Evolutionary conservation across 345 rosid genomes (phyloP).

Genomic region (Dipteronia sinensis): DNA sequence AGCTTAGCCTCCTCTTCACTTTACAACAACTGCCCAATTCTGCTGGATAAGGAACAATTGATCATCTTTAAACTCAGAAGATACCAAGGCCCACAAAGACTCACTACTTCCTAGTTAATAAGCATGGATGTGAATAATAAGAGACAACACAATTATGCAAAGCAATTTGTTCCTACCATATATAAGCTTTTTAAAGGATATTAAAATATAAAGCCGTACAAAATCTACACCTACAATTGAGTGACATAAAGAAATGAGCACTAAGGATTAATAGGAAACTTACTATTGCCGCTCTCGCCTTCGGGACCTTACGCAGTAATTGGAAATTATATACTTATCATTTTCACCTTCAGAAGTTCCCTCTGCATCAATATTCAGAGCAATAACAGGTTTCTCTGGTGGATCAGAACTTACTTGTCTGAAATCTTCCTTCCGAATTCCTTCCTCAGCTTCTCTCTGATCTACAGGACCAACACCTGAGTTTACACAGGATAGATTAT

Average conservation of each 20-base stretch:
- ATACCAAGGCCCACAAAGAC: neutral
- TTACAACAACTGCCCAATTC: neutral
- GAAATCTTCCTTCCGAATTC: conserved; percentile 28
- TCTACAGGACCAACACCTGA: conserved; percentile 6
- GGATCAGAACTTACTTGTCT: conserved; percentile 17
- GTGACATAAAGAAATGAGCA: neutral
- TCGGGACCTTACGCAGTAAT: conserved; percentile 20
- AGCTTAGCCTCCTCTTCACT: neutral
- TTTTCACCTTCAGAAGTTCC: conserved; percentile 24
- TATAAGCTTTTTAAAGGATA: neutral
- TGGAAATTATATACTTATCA: conserved; percentile 31
- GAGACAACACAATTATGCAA: neutral
- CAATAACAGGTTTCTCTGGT: conserved; percentile 22
- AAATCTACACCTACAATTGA: neutral
- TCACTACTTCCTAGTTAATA: neutral
- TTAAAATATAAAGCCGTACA: neutral
- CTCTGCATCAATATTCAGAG: conserved; percentile 23
- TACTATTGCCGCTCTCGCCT: conserved; percentile 25
- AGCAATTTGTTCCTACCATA: no score
- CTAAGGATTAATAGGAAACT: conserved; percentile 14
- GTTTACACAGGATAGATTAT: conserved; percentile 17
- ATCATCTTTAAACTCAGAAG: neutral
- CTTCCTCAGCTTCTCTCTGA: conserved; percentile 14
- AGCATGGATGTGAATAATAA: neutral
- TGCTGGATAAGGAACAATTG: neutral